Base-by-base conservation (phyloP, 768 basidiomycete species). In the Amanita polypyramis region DNA sequence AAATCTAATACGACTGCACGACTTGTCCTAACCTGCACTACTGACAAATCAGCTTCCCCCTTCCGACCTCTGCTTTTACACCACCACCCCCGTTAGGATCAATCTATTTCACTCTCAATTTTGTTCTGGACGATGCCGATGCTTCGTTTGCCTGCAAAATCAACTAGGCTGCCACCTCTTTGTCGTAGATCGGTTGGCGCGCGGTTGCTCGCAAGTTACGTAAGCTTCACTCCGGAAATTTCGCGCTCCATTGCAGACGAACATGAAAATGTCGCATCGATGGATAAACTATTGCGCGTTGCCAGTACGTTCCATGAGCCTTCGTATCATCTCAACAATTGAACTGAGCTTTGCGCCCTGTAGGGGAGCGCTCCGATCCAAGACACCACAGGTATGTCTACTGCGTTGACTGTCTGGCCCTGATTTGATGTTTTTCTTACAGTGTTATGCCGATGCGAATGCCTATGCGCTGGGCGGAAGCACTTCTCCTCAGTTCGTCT, bases 361-460 rank as follows among this genome's bases (percentile, higher is more conserved):
- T 54, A 80, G 80, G 71, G 47, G 60, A 70, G 52, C 69, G 63
- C 33, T 70, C 78, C 6, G 68, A 80, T 55, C 79, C 80, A 7
- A 69, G 70, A 12, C 72, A 71, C 47, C 69, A 71, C 57, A 68
- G 66, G 80, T 79, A 58, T 50, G 61, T 54, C n/a, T 49, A 23
- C 35, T 30, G 29, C 19, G 35, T 6, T 32, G 36, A 32, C 33
- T 39, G n/a, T 14, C 7, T 10, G 46, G 11, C 39, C 20, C 52
- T 32, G 36, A n/a, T 27, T 37, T 44, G 27, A 7, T 15, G 8
- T 12, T 39, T 17, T 36, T 39, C 38, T 15, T 15, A 5, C 56
- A 83, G 80, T 41, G 59, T 76, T n/a, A 65, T 82, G 55, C 80
- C 80, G 1, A 58, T 76, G 61, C 67, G 80, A 53, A 70, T 69